Evolutionary conservation across 805 yeast species (phyloP).

Genomic region (Spathaspora boniae): DNA sequence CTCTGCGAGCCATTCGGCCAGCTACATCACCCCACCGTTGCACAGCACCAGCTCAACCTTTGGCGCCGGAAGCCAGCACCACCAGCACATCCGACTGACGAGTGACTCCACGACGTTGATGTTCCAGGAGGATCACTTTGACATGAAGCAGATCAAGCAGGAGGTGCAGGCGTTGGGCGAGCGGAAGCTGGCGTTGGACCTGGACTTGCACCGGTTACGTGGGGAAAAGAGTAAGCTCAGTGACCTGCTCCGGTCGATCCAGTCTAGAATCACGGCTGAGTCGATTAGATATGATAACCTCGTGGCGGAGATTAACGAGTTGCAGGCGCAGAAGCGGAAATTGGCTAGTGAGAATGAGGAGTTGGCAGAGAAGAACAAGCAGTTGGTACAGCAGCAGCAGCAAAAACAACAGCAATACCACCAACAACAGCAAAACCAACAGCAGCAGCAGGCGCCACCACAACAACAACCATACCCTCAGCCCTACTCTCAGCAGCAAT

Average conservation of each 20-base stretch:
- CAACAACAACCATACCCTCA: background rate
- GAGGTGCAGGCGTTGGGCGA: conserved; percentile 38
- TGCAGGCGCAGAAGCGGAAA: conserved; percentile 45
- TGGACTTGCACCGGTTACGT: conserved; percentile 23
- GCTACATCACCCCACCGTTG: conserved; percentile 3
- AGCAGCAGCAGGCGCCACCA: background rate
- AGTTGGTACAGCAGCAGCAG: background rate
- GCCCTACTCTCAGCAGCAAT: background rate
- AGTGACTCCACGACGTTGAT: conserved; percentile 37
- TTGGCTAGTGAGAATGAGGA: conserved; percentile 30
- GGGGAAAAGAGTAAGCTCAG: conserved; percentile 22
- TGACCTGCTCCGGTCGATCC: conserved; percentile 33
- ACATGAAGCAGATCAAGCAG: conserved; percentile 18
- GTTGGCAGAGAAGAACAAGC: conserved; percentile 8
- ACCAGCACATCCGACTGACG: conserved; percentile 42
- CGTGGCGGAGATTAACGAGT: conserved; percentile 47
- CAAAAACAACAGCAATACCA: background rate
- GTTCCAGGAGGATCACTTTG: conserved; percentile 8
- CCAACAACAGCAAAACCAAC: background rate
- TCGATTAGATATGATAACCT: conserved; percentile 42
- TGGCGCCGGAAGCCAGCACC: too few relatives aligned
- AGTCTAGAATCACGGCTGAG: conserved; percentile 38
- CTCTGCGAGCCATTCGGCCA: too few relatives aligned
- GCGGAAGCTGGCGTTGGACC: conserved; percentile 19
- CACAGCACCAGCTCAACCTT: background rate